Base-by-base conservation (phyloP, 1,284 basidiomycete genomes). In the Anthracocystis setariae region DNA sequence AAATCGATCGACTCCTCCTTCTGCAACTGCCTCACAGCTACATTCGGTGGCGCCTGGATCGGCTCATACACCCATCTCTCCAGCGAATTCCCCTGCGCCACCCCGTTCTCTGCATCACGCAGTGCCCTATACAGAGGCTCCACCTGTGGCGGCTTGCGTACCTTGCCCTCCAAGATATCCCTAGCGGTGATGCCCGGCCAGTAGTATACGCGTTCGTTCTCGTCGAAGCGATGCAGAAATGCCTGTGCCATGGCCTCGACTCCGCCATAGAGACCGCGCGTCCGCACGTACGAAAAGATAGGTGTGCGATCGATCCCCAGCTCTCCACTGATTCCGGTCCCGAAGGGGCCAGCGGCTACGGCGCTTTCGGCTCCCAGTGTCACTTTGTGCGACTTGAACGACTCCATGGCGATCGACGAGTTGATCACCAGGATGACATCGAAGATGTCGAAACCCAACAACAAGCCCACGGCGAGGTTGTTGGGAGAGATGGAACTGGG, bases 331-430 rank as follows among this genome's bases (percentile, higher is more conserved):
- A 84, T 84, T 2, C 86, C 86, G 0, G 84, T 81, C 0, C 87
- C 87, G 24, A 85, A 85, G 1, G 86, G 86, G 0, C 87, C 87
- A 0, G 86, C 85, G 0, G 84, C 85, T 1, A 87, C 83, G 8
- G 80, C 86, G 0, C 86, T 83, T 63, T 87, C 86, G 0, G 85
- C 81, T 0, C 86, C 86, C 5, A 87, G 65, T 0, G 86, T 86
- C 12, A 85, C 82, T 63, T 87, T 87, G 79, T 86, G 86, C 5
- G 84, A 83, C 38, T 77, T 79, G 77, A 88, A 88, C 2, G 84
- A 80, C 46, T 86, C 84, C 49, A 88, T 82, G 0, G 86, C 86
- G 29, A 84, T 78, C 49, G 85, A 84, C 0, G 84, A 84, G 18
- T 85, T 84, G 38, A 87, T 83, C 37, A 87, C 78, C 13, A 85